Evolutionary conservation across 208 protist species (phyloP), one percentile per base, ranked within the genome.

Genomic region (Leishmania guyanensis): DNA sequence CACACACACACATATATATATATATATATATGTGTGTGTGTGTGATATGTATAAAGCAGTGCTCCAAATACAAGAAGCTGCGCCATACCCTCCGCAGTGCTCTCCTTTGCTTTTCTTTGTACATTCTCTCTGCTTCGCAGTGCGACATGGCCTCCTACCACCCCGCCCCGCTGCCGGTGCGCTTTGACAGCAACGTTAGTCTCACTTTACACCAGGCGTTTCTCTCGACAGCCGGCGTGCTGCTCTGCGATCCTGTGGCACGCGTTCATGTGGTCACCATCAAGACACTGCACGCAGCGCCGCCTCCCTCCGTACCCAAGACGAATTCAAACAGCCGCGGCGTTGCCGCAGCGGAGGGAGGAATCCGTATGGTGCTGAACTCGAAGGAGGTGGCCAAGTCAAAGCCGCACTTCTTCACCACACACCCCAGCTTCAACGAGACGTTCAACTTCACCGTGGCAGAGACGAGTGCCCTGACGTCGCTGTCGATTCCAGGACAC

Each of bases 141-240:
- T 17, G 53, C 43, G 26, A 39, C 71, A 81, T 83, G 79, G 78
- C 68, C n/a, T 17, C 69, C 64, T 43, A 70, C 54, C 17, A 75
- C 50, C 65, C 68, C 50, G 79, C 81, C 20, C 89, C 94, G 0
- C 68, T 97, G 16, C 73, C 77, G 16, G 92, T 94, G 69, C 81
- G 81, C 26, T 97, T 97, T 83, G 87, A 90, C 80, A 95, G 88
- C 72, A 80, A 81, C 12, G 85, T 97, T 14, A 83, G 93, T 56
- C 83, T 97, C 14, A 95, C 86, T 2, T 80, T 97, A 29, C 94
- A 96, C 60, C 77, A 88, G 56, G 94, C 88, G 5, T 96, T 94
- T 77, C 86, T 97, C 60, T 78, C 89, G 16, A 88, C 94, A 14
- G 92, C 92, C 4, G 91, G 92, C 36, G 79, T 94, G 54, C 82